Evolutionary conservation across 192 early-diverging fungal genomes (phyloP), one percentile per base, ranked within the genome.

Genomic region (Coemansia nantahalensis): DNA sequence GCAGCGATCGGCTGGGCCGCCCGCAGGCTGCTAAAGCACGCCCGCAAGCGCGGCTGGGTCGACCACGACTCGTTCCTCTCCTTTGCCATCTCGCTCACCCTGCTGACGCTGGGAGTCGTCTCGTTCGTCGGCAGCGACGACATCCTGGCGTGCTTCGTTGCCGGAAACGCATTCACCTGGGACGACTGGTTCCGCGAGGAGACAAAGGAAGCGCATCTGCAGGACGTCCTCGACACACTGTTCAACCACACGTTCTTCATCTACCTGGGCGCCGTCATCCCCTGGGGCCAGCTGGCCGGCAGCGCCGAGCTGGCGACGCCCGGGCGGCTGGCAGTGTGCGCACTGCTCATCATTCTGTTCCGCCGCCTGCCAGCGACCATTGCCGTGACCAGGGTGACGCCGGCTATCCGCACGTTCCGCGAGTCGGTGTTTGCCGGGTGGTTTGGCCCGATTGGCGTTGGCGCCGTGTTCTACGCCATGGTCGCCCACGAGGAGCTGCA

Each of bases 101-200:
- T 86, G 30, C 63, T 86, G 22, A 63, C 89, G 5, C 73, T 86
- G 26, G 90, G 90, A 5, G 53, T 80, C 14, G 86, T 85, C 31
- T 83, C 83, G 10, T 67, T 90, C 8, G 61, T 90, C 16, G 88
- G 84, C 22, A 83, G 82, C 26, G 86, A 91, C 48, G 83, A 86
- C 40, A 79, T 93, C 6, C 60, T 93, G 34, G 82, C 87, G 35
- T 86, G 85, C 51, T 91, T 91, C 68, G 65, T 86, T 39, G 84
- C 87, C 3, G 90, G 90, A 11, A 85, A 89, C 54, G 73, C 82
- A 1, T 87, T 92, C 31, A 85, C 88, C 0, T 93, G 91, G 92
- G 92, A 97, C 44, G 87, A 85, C 41, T 97, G 92, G 92, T 95
- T 92, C 60, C 82, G 84, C 31, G 67, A 88, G 21, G 87, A 92